Evolutionary conservation across 306 rosid genomes (phyloP).

Genomic region (Oxytropis ochrocephala): DNA sequence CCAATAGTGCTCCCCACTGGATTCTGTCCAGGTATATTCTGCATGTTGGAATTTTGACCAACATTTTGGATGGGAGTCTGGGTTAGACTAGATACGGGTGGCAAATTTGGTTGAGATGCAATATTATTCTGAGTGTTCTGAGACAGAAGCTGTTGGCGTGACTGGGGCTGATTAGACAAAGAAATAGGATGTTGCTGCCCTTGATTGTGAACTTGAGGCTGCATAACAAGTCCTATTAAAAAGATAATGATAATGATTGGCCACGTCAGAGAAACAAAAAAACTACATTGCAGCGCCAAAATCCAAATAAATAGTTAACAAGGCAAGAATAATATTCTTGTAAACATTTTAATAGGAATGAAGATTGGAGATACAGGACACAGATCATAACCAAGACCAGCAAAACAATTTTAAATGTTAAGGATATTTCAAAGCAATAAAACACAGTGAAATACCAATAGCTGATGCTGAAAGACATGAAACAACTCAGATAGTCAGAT

Average conservation of each 20-base stretch:
- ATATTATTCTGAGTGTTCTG: slow-evolving; percentile 69
- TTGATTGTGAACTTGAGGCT: slow-evolving; percentile 55
- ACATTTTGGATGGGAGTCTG: slow-evolving; percentile 61
- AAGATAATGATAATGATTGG: slow-evolving; percentile 2
- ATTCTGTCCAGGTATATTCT: slow-evolving; percentile 61
- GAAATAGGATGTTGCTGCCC: slow-evolving; percentile 61
- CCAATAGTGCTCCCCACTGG: slow-evolving; percentile 60
- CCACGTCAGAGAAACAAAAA: slow-evolving; percentile 5
- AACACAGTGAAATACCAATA: background rate
- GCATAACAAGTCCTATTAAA: slow-evolving; percentile 54
- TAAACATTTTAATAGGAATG: background rate
- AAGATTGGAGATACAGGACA: background rate
- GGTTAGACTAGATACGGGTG: slow-evolving; percentile 46
- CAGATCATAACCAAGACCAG: background rate
- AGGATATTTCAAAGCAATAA: background rate
- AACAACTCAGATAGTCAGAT: background rate
- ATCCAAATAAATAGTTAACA: slow-evolving; percentile 21
- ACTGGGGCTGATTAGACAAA: slow-evolving; percentile 54
- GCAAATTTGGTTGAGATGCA: slow-evolving; percentile 47
- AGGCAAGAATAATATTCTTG: slow-evolving; percentile 9
- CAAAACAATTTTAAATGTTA: slow-evolving; percentile 1
- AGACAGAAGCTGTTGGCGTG: slow-evolving; percentile 67
- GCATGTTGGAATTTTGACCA: slow-evolving; percentile 68
- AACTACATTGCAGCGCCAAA: background rate
- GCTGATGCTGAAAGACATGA: slow-evolving; percentile 6